Evolutionary conservation across 306 rosid genomes (phyloP).

Genomic region (Senna tora): DNA sequence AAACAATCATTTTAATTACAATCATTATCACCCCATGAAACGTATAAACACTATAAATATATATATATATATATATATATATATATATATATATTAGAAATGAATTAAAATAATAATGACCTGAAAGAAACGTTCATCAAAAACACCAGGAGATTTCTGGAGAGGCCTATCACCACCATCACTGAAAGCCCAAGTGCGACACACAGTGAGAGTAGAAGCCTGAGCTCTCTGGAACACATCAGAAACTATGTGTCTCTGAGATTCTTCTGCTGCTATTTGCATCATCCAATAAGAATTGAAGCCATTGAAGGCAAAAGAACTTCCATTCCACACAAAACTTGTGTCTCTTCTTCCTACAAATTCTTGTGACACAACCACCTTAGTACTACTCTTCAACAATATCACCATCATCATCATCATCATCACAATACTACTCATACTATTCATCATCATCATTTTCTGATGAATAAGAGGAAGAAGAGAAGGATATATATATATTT

Average conservation of each 20-base stretch:
- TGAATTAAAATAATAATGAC: conserved; percentile 6
- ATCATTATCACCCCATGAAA: no score
- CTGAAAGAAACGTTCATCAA: conserved; percentile 46
- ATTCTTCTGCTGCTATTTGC: conserved; percentile 42
- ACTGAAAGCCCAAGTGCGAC: conserved; percentile 52
- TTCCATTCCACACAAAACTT: conserved; percentile 34
- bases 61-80: no score
- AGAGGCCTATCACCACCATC: conserved; percentile 49
- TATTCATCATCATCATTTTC: neutral
- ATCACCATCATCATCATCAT: neutral
- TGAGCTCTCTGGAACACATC: conserved; percentile 43
- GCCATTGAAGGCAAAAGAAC: conserved; percentile 49
- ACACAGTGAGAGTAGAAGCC: conserved; percentile 38
- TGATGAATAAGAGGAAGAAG: neutral
- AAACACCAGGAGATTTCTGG: conserved; percentile 48
- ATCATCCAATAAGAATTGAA: conserved; percentile 61
- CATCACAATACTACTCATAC: neutral
- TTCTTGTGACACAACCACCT: neutral
- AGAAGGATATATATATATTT: no score
- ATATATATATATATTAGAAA: no score
- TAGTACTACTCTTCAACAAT: neutral
- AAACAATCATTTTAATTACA: no score
- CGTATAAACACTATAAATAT: no score
- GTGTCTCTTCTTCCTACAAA: conserved; percentile 38
- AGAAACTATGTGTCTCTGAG: conserved; percentile 33